Base-by-base conservation (phyloP, 306 rosid species). In the Vigna angularis region DNA sequence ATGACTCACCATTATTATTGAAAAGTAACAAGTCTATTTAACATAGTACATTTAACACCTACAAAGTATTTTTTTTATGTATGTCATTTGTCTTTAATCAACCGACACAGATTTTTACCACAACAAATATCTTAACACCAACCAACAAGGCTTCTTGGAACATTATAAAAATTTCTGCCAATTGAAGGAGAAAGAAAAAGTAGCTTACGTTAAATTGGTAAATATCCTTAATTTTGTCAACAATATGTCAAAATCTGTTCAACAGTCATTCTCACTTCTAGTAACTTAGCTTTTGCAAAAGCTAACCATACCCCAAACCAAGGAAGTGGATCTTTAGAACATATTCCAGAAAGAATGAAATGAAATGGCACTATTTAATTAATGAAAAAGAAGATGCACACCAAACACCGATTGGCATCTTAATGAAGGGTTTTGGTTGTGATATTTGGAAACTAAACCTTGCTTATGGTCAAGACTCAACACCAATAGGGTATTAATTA, bases 251-350 rank as follows among this genome's bases (percentile, higher is more conserved):
- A 77, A 44, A 66, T 11, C 79, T 67, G 63, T 65, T 70, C 44
- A 61, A 9, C 45, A n/a, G 61, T 59, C 20, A 28, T 70, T 50
- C 20, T 52, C 65, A 50, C 14, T 51, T 34, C 13, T 9, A 32
- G 64, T 65, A 80, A 48, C 77, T 26, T 59, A 69, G 34, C 68
- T 59, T 42, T 9, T 18, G 30, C 15, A 57, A 70, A 75, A 70
- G 67, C 53, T 68, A 80, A 72, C 79, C 55, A 40, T 70, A 66
- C 75, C 79, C 51, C 15, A 80, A 76, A 75, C 74, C 47, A 64
- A 74, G 34, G 69, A 71, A 80, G 50, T 36, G 69, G 82, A 70
- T 82, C 38, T 81, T 81, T 77, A 38, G 83, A 62, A 36, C 71
- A 67, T 10, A 81, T 57, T 81, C 75, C 61, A 77, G 78, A 79